Evolutionary conservation across 805 yeast species (phyloP).

Genomic region (Wickerhamiella domercqiae): DNA sequence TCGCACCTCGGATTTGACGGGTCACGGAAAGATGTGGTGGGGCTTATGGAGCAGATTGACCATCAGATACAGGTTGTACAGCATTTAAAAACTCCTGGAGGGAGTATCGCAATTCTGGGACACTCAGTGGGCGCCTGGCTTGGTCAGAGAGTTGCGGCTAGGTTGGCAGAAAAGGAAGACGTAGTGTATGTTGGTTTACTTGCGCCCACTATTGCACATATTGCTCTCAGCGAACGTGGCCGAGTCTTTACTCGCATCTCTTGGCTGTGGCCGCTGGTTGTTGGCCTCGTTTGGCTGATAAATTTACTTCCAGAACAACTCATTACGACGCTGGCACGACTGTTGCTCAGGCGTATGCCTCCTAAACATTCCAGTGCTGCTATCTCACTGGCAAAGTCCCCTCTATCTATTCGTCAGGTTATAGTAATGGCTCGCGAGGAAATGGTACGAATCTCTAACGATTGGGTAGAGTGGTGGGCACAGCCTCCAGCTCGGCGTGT

Average conservation of each 20-base stretch:
- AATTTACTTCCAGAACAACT: constrained; percentile 3
- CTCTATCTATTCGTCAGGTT: constrained; percentile 37
- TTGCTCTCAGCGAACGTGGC: constrained; percentile 35
- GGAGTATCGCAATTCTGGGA: constrained; percentile 37
- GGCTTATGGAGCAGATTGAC: constrained; percentile 38
- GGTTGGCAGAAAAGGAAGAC: constrained; percentile 14
- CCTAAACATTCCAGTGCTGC: constrained; percentile 5
- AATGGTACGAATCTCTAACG: constrained; percentile 35
- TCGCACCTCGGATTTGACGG: constrained; percentile 47
- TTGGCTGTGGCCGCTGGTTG: neutral
- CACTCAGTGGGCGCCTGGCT: constrained; percentile 65
- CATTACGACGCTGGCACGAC: too few relatives aligned
- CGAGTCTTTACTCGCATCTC: constrained; percentile 19
- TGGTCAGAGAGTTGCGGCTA: constrained; percentile 35
- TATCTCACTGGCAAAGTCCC: constrained; percentile 27
- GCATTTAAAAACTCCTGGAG: constrained; percentile 16
- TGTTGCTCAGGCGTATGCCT: constrained; percentile 10
- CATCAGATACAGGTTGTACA: constrained; percentile 42
- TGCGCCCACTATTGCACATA: constrained; percentile 56
- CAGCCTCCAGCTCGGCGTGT: too few relatives aligned
- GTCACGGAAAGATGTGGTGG: constrained; percentile 19
- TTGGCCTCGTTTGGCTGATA: neutral
- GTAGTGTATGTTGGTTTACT: constrained; percentile 39
- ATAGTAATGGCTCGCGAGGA: constrained; percentile 45
- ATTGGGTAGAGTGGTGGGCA: too few relatives aligned